These are phyloP conservation scores for Wickerhamiella pararugosa DNA, from an alignment of 1,139 yeast species.

Conservation along the genomic window DNA sequence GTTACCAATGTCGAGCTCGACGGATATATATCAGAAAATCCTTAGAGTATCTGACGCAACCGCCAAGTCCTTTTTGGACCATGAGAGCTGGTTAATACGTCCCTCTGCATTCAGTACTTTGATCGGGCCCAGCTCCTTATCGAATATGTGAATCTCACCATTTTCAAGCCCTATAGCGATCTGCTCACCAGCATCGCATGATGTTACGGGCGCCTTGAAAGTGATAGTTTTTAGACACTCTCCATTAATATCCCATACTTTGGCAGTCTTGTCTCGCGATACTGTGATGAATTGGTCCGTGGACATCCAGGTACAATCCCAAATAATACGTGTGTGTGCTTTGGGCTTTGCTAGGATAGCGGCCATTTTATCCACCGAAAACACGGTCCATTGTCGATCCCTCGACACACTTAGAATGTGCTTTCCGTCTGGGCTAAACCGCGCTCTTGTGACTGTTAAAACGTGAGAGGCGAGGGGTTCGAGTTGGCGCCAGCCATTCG, in stretches of 20 bases:
- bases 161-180: constrained; percentile 49
- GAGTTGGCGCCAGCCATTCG: constrained; percentile 45
- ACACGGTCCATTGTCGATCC: constrained; percentile 73
- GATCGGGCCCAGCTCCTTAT: constrained; percentile 12
- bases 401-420: constrained; percentile 71
- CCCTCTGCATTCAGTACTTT: constrained; percentile 10
- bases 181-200: constrained; percentile 37
- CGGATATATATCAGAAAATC: not conserved
- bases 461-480: constrained; percentile 47
- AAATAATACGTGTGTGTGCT: constrained; percentile 82
- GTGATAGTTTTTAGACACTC: constrained; percentile 13
- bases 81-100: constrained; percentile 12
- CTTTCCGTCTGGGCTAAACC: constrained; percentile 57
- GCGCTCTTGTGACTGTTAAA: constrained; percentile 70
- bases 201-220: constrained; percentile 46
- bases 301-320: constrained; percentile 81
- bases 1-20: too few relatives aligned
- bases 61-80: constrained; percentile 5
- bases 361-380: constrained; percentile 40
- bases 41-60: constrained; percentile 9
- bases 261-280: constrained; percentile 71
- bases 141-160: constrained; percentile 33
- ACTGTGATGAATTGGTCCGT: constrained; percentile 50
- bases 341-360: constrained; percentile 29
- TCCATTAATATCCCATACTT: constrained; percentile 43